Percentiles rank a stretch among this genome's conserved stretches.
phyloP scores from a whole-genome alignment of 1,284 basidiomycete genomes.

The Athelia sp. region DNA sequence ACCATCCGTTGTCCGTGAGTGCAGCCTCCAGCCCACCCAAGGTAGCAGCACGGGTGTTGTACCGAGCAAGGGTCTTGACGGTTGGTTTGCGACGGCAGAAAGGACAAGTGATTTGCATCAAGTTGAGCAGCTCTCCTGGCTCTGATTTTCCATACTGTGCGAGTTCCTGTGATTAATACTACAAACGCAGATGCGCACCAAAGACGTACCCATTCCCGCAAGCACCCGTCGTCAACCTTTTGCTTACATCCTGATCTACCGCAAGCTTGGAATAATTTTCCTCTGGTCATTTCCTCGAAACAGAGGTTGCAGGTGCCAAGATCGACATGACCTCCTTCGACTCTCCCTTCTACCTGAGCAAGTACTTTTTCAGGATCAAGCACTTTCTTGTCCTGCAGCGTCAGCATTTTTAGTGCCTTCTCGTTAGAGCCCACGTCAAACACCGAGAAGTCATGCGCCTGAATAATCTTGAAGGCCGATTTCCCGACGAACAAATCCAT shows the following conservation, averaged over 20 bases:
- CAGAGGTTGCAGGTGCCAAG: conserved; percentile 17
- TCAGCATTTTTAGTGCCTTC: conserved; percentile 3
- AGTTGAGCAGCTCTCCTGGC: conserved; percentile 18
- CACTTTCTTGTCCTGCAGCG: conserved; percentile 12
- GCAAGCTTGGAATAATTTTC: conserved; percentile 17
- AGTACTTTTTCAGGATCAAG: conserved; percentile 7
- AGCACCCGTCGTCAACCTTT: conserved; percentile 15
- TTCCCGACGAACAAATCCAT: conserved; percentile 13
- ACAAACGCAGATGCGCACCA: neutral
- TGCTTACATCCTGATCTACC: conserved; percentile 18
- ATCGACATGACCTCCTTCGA: conserved; percentile 16
- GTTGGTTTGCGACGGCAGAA: conserved; percentile 21
- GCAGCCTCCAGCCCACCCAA: conserved; percentile 16
- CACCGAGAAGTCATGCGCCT: conserved; percentile 11
- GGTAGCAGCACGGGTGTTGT: conserved; percentile 13
- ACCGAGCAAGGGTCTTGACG: conserved; percentile 15
- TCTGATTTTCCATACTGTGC: conserved; percentile 19
- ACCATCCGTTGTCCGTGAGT: conserved; percentile 15
- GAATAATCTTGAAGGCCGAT: conserved; percentile 21
- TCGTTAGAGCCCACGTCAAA: conserved; percentile 8
- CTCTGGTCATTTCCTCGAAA: conserved; percentile 16
- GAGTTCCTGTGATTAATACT: neutral
- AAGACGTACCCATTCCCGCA: conserved; percentile 16
- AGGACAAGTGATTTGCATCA: conserved; percentile 19
- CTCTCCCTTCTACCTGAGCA: conserved; percentile 10